Percentiles rank a stretch among this genome's conserved stretches.
Evolutionary conservation across 768 basidiomycete species (phyloP).

Genomic region (Trametes cinnabarina): DNA sequence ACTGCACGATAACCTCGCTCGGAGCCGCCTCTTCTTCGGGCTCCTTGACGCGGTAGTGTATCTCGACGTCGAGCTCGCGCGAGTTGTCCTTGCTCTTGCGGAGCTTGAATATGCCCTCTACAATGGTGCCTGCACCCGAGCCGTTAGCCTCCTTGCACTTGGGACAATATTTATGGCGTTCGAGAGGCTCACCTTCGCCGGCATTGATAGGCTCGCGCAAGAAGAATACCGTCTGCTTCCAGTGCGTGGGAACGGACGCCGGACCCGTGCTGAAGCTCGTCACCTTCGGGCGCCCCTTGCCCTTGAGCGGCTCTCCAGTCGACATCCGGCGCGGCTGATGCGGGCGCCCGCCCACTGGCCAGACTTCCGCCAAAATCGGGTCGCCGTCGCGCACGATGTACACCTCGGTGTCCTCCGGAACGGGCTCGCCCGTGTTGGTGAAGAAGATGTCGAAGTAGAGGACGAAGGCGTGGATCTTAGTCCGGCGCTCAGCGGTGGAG

Average conservation of each 20-base stretch:
- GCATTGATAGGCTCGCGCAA: slow-evolving; percentile 76
- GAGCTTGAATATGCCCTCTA: slow-evolving; percentile 81
- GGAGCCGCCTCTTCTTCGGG: slow-evolving; percentile 30
- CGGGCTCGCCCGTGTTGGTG: slow-evolving; percentile 52
- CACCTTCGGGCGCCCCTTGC: slow-evolving; percentile 43
- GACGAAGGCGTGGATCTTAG: slow-evolving; percentile 74
- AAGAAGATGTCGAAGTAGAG: slow-evolving; percentile 98
- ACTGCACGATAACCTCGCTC: slow-evolving; percentile 61
- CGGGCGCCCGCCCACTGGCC: slow-evolving; percentile 71
- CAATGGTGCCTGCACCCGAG: slow-evolving; percentile 56
- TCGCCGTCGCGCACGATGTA: slow-evolving; percentile 59
- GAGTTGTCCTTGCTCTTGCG: slow-evolving; percentile 78
- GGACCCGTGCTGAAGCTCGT: slow-evolving; percentile 92
- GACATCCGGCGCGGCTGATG: slow-evolving; percentile 61
- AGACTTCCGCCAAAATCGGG: slow-evolving; percentile 67
- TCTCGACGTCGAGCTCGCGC: slow-evolving; percentile 88
- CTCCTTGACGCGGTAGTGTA: slow-evolving; percentile 64
- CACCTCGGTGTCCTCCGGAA: slow-evolving; percentile 51
- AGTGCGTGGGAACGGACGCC: slow-evolving; percentile 83
- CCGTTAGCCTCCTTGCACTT: background rate
- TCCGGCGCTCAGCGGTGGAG: slow-evolving; percentile 57
- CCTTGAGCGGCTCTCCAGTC: slow-evolving; percentile 41
- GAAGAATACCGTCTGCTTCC: slow-evolving; percentile 94
- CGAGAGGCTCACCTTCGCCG: slow-evolving; percentile 55
- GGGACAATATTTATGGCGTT: background rate